Percentiles rank a stretch among this genome's conserved stretches.
These are phyloP conservation scores for Xylariaceae sp. DNA, from an alignment of 2,329 filamentous ascomycete species.

Conservation along the genomic window DNA sequence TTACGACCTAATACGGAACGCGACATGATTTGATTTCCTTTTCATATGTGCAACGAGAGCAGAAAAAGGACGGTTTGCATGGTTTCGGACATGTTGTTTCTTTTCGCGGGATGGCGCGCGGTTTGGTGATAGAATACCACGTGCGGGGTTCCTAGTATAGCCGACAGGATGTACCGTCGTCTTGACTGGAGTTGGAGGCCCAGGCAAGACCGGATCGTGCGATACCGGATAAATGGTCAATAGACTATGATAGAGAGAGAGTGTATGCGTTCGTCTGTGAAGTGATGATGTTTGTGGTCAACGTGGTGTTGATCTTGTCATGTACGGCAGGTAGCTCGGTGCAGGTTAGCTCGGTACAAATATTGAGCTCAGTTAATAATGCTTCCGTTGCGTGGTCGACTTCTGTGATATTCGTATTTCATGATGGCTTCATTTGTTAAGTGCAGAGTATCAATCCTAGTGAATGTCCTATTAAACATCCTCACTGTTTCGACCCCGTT, in stretches of 20 bases:
- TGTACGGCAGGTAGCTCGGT: no score
- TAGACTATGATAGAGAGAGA: constrained; percentile 25
- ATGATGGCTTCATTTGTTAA: no score
- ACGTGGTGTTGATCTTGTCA: no score
- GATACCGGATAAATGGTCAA: constrained; percentile 27
- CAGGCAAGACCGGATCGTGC: constrained; percentile 21
- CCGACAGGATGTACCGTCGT: constrained; percentile 20
- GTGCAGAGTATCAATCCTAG: no score
- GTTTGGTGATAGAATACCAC: constrained; percentile 21
- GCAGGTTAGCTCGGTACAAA: no score
- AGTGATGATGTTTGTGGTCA: neutral
- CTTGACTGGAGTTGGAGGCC: constrained; percentile 27
- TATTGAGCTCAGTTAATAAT: no score
- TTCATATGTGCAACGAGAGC: constrained; percentile 29
- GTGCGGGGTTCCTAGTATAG: constrained; percentile 22
- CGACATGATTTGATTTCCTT: constrained; percentile 30
- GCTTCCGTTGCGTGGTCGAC: no score
- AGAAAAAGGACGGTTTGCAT: constrained; percentile 32
- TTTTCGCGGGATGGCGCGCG: constrained; percentile 26
- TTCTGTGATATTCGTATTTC: no score
- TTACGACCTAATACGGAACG: constrained; percentile 29
- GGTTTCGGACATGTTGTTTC: constrained; percentile 30
- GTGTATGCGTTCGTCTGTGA: neutral
- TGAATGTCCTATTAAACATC: no score
- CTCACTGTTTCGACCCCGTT: no score